A percentile compares a stretch with the other conserved stretches of the same genome.
Conservation (phyloP, 192 early-diverging fungal genomes). For the Backusella circina region DNA sequence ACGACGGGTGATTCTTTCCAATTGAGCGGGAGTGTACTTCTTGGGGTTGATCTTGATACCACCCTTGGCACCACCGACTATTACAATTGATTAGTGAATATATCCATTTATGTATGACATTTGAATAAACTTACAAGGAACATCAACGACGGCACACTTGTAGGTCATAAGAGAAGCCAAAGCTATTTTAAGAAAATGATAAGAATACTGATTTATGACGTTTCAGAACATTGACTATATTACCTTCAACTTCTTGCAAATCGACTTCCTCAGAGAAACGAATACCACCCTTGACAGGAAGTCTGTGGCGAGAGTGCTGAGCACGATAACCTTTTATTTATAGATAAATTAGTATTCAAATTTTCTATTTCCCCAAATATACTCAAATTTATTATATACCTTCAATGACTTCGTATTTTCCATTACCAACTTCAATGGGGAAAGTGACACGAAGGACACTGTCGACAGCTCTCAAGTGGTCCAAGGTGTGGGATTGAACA, state of each 20-base stretch:
- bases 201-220: neutral
- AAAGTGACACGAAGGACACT: conserved; percentile 72
- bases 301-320: conserved; percentile 79
- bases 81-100: neutral
- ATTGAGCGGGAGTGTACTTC: conserved; percentile 65
- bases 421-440: conserved; percentile 64
- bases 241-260: conserved; percentile 72
- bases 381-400: conserved; percentile 9
- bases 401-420: conserved; percentile 66
- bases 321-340: conserved; percentile 63
- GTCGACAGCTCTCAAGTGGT: conserved; percentile 71
- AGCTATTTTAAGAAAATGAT: conserved; percentile 33
- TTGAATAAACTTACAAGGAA: conserved; percentile 62
- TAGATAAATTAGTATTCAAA: neutral
- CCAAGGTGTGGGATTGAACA: conserved; percentile 53
- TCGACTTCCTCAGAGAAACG: conserved; percentile 77
- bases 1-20: conserved; percentile 79
- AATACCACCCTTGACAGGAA: conserved; percentile 82
- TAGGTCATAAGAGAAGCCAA: conserved; percentile 82
- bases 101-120: neutral
- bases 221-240: neutral
- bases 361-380: neutral
- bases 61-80: conserved; percentile 71
- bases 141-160: conserved; percentile 85
- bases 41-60: conserved; percentile 80